Evolutionary conservation across 257 asterid genomes (phyloP).

Genomic region (Paraleonurus japonicus): DNA sequence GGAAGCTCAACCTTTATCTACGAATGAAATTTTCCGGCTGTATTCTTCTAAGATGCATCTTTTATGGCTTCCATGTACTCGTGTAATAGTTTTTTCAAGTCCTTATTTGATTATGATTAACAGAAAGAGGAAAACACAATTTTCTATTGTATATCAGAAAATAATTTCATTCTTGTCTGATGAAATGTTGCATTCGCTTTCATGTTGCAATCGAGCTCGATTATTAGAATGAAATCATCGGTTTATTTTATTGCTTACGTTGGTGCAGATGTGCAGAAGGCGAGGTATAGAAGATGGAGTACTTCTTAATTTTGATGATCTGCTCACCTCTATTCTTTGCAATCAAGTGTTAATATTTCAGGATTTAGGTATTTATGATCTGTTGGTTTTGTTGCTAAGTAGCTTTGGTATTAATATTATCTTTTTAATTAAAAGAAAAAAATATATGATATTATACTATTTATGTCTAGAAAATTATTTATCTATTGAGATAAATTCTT

Average conservation of each 20-base stretch:
- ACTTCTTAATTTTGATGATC: slow-evolving; percentile 50
- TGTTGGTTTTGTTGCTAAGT: not conserved
- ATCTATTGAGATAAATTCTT: no score
- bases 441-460: not conserved
- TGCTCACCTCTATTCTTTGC: slow-evolving; percentile 50
- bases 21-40: no score
- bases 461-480: not conserved
- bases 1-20: no score
- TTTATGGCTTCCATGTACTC: no score
- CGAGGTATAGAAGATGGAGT: slow-evolving; percentile 88
- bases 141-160: not conserved
- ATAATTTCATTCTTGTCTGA: not conserved
- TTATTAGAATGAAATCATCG: not conserved
- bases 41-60: no score
- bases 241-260: not conserved
- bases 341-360: not conserved
- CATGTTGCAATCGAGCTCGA: not conserved
- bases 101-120: no score
- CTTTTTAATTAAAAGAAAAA: not conserved
- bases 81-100: no score
- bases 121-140: not conserved
- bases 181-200: not conserved
- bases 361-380: not conserved
- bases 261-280: slow-evolving; percentile 83
- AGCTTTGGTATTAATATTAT: not conserved